These are phyloP conservation scores for Phanerochaete sordida DNA, from an alignment of 768 basidiomycete genomes.

Conservation along the genomic window DNA sequence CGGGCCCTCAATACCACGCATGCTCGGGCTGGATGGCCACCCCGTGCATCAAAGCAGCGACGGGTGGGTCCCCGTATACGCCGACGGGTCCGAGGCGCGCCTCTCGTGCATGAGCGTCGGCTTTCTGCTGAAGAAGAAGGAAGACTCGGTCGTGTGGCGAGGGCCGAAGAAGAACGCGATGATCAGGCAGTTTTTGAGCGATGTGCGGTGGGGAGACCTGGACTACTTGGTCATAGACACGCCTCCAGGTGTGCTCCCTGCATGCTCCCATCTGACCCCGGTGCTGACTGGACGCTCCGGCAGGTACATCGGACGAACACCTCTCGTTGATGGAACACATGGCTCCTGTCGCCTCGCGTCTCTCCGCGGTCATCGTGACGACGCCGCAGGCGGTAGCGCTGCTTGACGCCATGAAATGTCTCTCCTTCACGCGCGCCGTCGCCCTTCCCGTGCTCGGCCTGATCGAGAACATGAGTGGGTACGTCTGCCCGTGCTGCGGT, in stretches of 20 bases:
- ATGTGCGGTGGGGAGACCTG: constrained; percentile 93
- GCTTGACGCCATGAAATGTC: constrained; percentile 92
- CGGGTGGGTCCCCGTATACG: constrained; percentile 98
- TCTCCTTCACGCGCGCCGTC: constrained; percentile 91
- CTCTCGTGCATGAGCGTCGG: constrained; percentile 97
- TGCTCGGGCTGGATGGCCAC: constrained; percentile 87
- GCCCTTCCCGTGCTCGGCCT: constrained; percentile 85
- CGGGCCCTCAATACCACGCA: constrained; percentile 91
- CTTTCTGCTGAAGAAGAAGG: constrained; percentile 85
- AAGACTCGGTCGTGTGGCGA: constrained; percentile 95
- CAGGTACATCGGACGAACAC: constrained; percentile 99
- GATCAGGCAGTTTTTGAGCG: constrained; percentile 92
- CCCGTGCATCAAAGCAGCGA: constrained; percentile 90
- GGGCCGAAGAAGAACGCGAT: constrained; percentile 99
- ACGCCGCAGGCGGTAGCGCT: constrained; percentile 97
- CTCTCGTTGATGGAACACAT: constrained; percentile 93
- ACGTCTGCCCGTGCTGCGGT: constrained; percentile 95
- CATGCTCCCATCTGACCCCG: neutral
- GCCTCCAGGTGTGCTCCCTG: constrained; percentile 73
- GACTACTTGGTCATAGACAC: constrained; percentile 96
- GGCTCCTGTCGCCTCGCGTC: constrained; percentile 71
- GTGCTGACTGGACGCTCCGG: neutral
- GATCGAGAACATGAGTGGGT: constrained; percentile 99
- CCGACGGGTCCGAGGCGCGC: constrained; percentile 70
- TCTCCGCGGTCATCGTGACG: constrained; percentile 89